Conservation (phyloP, 306 rosid species). For the Cucumis hystrix region DNA sequence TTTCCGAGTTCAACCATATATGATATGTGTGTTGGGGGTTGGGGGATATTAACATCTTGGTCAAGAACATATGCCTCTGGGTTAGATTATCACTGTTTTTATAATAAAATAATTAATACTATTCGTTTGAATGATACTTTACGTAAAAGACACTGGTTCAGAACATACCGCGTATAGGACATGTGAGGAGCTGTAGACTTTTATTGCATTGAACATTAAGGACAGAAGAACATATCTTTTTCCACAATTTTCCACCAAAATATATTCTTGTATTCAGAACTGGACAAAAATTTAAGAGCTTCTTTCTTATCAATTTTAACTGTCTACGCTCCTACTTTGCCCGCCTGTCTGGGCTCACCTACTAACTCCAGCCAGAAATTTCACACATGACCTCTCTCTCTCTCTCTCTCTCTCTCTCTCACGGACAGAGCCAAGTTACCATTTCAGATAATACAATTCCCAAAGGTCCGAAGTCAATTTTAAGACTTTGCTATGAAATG, state of each 20-base stretch:
- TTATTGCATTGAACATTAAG: background rate
- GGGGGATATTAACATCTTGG: no score
- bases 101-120: background rate
- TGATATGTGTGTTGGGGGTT: no score
- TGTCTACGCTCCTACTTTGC: background rate
- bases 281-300: background rate
- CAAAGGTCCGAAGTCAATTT: background rate
- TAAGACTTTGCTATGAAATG: background rate
- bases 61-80: no score
- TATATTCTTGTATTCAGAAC: background rate
- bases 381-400: background rate
- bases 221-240: background rate
- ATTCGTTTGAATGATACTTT: background rate
- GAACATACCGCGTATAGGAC: background rate
- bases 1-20: no score
- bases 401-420: background rate
- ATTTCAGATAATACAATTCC: background rate
- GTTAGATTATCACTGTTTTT: no score
- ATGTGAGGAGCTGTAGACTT: background rate
- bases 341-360: background rate
- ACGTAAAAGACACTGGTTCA: background rate
- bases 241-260: background rate
- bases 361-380: background rate
- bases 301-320: background rate
- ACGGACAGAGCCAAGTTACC: background rate